Evolutionary conservation across 106 monocot genomes (phyloP).

Genomic region (Acanthochlamys bracteata): DNA sequence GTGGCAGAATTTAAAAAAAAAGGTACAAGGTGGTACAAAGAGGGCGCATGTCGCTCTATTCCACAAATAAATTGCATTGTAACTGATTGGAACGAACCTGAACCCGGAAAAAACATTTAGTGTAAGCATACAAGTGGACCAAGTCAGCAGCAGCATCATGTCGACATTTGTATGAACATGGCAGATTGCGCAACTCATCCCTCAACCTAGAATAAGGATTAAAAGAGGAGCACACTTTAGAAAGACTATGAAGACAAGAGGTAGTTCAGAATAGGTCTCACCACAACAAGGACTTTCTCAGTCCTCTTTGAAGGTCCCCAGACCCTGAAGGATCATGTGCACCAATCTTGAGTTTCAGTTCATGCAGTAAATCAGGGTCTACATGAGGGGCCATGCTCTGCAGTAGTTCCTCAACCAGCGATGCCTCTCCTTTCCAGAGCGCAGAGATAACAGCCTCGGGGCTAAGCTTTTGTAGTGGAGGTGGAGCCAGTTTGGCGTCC

Average conservation of each 20-base stretch:
- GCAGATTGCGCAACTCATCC: constrained; percentile 73
- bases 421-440: constrained; percentile 87
- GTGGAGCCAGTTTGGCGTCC: constrained; percentile 79
- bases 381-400: constrained; percentile 63
- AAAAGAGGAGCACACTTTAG: neutral
- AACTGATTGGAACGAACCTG: constrained; percentile 27
- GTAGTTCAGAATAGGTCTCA: constrained; percentile 9
- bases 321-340: constrained; percentile 62
- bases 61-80: too few relatives aligned
- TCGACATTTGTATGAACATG: constrained; percentile 66
- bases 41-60: neutral
- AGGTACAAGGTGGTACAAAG: neutral
- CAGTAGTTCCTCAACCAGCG: constrained; percentile 82
- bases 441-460: constrained; percentile 42
- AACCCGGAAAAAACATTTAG: constrained; percentile 74
- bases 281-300: constrained; percentile 74
- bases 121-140: constrained; percentile 90
- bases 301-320: constrained; percentile 33
- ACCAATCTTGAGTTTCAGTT: constrained; percentile 58
- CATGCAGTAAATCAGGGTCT: constrained; percentile 41
- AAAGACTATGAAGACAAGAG: neutral
- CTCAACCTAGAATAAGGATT: constrained; percentile 54
- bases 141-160: constrained; percentile 98
- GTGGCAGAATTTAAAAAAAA: neutral
- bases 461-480: constrained; percentile 63